Conservation (phyloP, 1,284 basidiomycete species). For the Ganoderma leucocontextum region DNA sequence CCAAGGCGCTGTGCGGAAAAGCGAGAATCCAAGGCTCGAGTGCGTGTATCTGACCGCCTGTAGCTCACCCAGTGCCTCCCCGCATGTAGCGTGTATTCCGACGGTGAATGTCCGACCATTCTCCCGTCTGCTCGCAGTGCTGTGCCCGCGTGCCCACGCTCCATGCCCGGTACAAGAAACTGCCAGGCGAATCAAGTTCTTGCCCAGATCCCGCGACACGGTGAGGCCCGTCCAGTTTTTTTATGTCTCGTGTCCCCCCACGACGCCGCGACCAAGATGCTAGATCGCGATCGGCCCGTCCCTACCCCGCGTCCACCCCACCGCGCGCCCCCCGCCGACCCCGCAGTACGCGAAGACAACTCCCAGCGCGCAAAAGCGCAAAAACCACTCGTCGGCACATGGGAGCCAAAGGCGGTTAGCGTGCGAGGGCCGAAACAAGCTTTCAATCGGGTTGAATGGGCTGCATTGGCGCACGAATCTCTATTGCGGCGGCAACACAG, state of each 20-base stretch:
- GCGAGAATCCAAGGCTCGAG: not conserved
- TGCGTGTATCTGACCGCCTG: not conserved
- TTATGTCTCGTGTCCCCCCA: not conserved
- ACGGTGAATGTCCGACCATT: slow-evolving; percentile 35
- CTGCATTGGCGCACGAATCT: not conserved
- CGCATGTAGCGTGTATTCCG: slow-evolving; percentile 27
- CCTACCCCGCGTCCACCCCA: not conserved
- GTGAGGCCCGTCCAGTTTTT: not conserved
- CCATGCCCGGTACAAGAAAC: slow-evolving; percentile 6
- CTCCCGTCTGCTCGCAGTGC: slow-evolving; percentile 27
- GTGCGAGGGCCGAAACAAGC: slow-evolving; percentile 32
- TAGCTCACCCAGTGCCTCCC: slow-evolving; percentile 6
- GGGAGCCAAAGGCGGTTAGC: slow-evolving; percentile 29
- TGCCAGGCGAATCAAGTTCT: slow-evolving; percentile 7
- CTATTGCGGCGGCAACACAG: slow-evolving; percentile 1
- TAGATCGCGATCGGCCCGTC: not conserved
- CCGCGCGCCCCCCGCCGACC: not conserved
- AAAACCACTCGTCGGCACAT: slow-evolving; percentile 15
- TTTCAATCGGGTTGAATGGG: slow-evolving; percentile 27
- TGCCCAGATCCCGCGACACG: not conserved
- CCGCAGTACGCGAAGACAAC: not conserved
- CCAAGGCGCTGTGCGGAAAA: not conserved
- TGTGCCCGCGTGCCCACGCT: slow-evolving; percentile 18
- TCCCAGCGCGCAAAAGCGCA: not conserved
- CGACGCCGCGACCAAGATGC: not conserved